A percentile compares a stretch with the other conserved stretches of the same genome.
Evolutionary conservation across 2,329 filamentous ascomycete species (phyloP).

Genomic region (Blastomyces emzantsi): DNA sequence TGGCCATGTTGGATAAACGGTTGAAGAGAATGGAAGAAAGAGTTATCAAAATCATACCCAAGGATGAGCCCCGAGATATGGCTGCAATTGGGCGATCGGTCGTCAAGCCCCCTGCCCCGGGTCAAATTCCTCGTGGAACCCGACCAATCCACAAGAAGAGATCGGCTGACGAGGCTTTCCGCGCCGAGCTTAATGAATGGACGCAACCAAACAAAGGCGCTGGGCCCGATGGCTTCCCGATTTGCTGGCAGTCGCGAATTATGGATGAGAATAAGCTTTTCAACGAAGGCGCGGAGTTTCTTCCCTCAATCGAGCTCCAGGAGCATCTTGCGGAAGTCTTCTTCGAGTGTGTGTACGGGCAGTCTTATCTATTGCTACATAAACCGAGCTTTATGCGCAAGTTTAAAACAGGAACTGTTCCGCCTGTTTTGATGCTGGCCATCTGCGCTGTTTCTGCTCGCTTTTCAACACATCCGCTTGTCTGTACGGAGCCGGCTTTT

Average conservation of each 20-base stretch:
- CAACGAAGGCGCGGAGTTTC: constrained; percentile 68
- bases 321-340: constrained; percentile 91
- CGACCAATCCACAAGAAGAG: constrained; percentile 60
- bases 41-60: constrained; percentile 91
- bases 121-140: constrained; percentile 46
- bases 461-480: constrained; percentile 79
- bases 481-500: constrained; percentile 69
- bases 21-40: constrained; percentile 96
- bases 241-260: constrained; percentile 51
- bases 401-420: constrained; percentile 62
- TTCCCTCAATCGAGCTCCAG: constrained; percentile 80
- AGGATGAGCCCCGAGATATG: constrained; percentile 64
- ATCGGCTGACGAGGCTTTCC: constrained; percentile 78
- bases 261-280: constrained; percentile 68
- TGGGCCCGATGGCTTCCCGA: constrained; percentile 42
- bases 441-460: constrained; percentile 93
- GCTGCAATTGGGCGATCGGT: constrained; percentile 65
- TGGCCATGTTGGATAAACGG: constrained; percentile 96
- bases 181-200: constrained; percentile 72
- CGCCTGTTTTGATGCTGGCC: constrained; percentile 84
- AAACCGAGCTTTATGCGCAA: constrained; percentile 96
- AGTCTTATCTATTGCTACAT: constrained; percentile 88
- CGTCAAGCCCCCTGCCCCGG: constrained; percentile 68
- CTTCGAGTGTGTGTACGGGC: constrained; percentile 92
- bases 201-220: constrained; percentile 50